Evolutionary conservation across 1,284 basidiomycete genomes (phyloP), one percentile per base, ranked within the genome.

Genomic region (Rhodotorula sp.): DNA sequence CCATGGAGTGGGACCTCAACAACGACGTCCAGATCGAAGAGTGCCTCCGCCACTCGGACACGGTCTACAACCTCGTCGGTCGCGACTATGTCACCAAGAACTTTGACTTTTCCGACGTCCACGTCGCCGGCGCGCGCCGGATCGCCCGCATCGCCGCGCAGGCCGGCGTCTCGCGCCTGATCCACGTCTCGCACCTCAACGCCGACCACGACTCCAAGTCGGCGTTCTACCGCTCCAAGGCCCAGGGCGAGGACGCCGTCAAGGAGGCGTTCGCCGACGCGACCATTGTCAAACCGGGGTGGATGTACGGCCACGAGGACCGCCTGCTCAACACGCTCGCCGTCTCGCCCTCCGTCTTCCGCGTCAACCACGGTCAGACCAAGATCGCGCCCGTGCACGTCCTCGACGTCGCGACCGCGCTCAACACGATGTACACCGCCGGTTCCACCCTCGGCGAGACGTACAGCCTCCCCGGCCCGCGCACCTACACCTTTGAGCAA

Each of bases 151-250:
- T 97, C 77, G 88, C 93, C 65, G 87, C 90, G 47, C 84, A 90
- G 71, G 83, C 84, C 65, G 92, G 92, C 62, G 92, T 97, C 61
- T 86, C 90, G 63, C 91, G 92, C 68, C 86, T 99, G 69, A 88
- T 99, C 66, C 96, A 99, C 79, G 87, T 99, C 77, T 99, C 96
- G 16, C 97, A 99, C 83, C 84, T 99, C 76, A 96, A 97, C 82
- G 95, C 96, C 39, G 87, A 89, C 62, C 84, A 87, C 47, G 84
- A 89, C 78, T 97, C 95, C 15, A 80, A 86, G 1, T 97, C 93
- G 61, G 85, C 85, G 64, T 93, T 93, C 83, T 96, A 97, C 83
- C 87, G 89, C 74, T 87, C 92, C 73, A 99, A 99, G 83, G 91
- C 89, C 60, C 88, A 90, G 75, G 96, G 96, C 47, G 96, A 99